Evolutionary conservation across 78 protist species (phyloP), one percentile per base, ranked within the genome.

Genomic region (Emiliania huxleyi): DNA sequence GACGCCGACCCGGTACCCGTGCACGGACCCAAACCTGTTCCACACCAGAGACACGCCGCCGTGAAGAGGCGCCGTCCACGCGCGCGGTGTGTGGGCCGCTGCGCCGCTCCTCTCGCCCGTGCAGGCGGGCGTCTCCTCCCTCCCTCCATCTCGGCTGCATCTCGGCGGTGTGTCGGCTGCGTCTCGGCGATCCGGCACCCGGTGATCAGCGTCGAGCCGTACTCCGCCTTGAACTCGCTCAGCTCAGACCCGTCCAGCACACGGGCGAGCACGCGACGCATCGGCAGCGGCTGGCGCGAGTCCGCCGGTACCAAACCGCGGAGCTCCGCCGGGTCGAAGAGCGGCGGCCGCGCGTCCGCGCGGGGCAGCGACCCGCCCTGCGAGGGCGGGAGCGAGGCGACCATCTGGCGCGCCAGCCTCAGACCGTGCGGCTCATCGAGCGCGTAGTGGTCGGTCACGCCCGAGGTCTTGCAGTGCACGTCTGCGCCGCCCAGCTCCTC

Each of bases 401-500:
- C 73, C 73, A 62, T 62, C 42, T 44, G 62, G 29, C 88, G 88
- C 88, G 62, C 88, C 23, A 81, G 6, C 21, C 92, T 46, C 29
- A 98, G 94, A 8, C 99, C 99, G 71, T 98, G 99, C 15, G 38
- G 90, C 94, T 98, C 99, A 40, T 95, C 94, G 56, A 81, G 62
- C 0, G 99, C 99, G 85, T 88, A 93, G 94, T 98, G 99, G 92
- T 98, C 99, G 19, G 98, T 95, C 40, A 71, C 84, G 79, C 99
- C 99, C 8, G 98, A 95, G n/a, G 90, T 94, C 18, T 96, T 44
- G 93, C 98, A 96, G 94, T 98, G 99, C 52, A 98, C 85, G 85
- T 96, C 98, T 1, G 98, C 99, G 37, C 99, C 99, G 73, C 99
- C 99, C 62, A 98, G 94, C 12, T 97, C 99, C 48, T 91, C 93